A percentile compares a stretch with the other conserved stretches of the same genome.
These are phyloP conservation scores for Aspergillus taichungensis DNA, from an alignment of 495 filamentous ascomycete species.

Conservation along the genomic window DNA sequence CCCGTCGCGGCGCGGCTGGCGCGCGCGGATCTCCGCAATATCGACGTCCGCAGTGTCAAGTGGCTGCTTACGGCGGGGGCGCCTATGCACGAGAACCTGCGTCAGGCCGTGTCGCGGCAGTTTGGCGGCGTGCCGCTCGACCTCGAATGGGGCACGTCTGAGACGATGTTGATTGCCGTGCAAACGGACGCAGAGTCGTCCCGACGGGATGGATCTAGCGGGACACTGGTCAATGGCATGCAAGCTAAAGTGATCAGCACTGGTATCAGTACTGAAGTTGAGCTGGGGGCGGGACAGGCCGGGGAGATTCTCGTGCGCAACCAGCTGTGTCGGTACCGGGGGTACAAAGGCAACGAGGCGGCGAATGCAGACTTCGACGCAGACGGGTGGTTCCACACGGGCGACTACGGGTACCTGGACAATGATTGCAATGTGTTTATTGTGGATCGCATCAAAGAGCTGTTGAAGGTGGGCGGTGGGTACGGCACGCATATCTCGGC, in stretches of 20 bases:
- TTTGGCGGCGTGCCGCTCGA: conserved; percentile 10
- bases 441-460: conserved; percentile 50
- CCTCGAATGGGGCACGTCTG: conserved; percentile 17
- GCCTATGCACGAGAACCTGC: conserved; percentile 13
- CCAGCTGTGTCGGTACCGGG: conserved; percentile 7
- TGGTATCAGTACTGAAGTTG: conserved; percentile 9
- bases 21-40: conserved; percentile 3
- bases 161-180: conserved; percentile 17
- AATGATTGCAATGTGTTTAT: conserved; percentile 38
- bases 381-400: conserved; percentile 48
- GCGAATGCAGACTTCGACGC: conserved; percentile 15
- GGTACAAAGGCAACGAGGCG: conserved; percentile 13
- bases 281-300: conserved; percentile 6
- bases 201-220: conserved; percentile 9
- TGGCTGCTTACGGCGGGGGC: conserved; percentile 19
- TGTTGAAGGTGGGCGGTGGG: conserved; percentile 21
- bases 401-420: conserved; percentile 47
- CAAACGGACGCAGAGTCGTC: conserved; percentile 15
- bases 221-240: conserved; percentile 15
- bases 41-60: conserved; percentile 14
- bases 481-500: conserved; percentile 59
- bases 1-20: conserved; percentile 14
- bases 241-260: conserved; percentile 13
- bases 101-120: conserved; percentile 9
- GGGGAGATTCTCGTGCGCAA: conserved; percentile 18